Conservation (phyloP, 1,284 basidiomycete genomes). For the Trichosporon faecale region DNA sequence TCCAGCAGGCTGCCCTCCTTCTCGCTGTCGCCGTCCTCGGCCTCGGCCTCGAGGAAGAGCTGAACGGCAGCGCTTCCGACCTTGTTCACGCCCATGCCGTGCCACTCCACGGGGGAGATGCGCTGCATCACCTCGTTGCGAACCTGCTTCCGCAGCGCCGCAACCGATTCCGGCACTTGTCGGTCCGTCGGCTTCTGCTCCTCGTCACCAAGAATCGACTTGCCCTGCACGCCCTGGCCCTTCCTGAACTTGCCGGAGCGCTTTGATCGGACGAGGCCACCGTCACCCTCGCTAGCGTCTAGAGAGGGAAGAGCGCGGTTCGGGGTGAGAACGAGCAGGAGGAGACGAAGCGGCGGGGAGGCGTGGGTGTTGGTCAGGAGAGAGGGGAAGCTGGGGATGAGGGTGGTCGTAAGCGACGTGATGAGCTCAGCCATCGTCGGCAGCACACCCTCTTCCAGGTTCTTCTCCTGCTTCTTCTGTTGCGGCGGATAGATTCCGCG, state of each 20-base stretch:
- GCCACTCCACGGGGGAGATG: slow-evolving; percentile 69
- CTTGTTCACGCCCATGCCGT: slow-evolving; percentile 73
- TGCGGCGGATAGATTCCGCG: slow-evolving; percentile 62
- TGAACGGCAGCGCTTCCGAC: slow-evolving; percentile 78
- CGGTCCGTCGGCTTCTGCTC: slow-evolving; percentile 35
- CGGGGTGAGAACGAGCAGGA: slow-evolving; percentile 68
- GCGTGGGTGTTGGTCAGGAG: slow-evolving; percentile 79
- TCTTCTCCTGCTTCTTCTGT: slow-evolving; percentile 52
- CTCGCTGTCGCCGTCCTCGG: slow-evolving; percentile 61
- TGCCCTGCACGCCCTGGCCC: slow-evolving; percentile 48
- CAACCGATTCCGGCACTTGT: slow-evolving; percentile 32
- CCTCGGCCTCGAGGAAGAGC: slow-evolving; percentile 76
- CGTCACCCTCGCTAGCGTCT: slow-evolving; percentile 35
- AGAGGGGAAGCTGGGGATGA: slow-evolving; percentile 59
- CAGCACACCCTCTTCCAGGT: slow-evolving; percentile 58
- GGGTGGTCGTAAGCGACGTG: slow-evolving; percentile 19
- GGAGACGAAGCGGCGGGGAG: slow-evolving; percentile 76
- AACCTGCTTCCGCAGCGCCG: slow-evolving; percentile 36
- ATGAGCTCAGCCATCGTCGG: slow-evolving; percentile 61
- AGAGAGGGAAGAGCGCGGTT: slow-evolving; percentile 55
- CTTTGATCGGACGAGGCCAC: slow-evolving; percentile 47
- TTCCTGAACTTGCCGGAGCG: slow-evolving; percentile 49
- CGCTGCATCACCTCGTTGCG: slow-evolving; percentile 60
- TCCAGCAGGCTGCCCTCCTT: slow-evolving; percentile 74
- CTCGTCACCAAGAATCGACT: slow-evolving; percentile 48